A percentile compares a stretch with the other conserved stretches of the same genome.
These are phyloP conservation scores for Pichia heedii DNA, from an alignment of 805 yeast genomes.

Conservation along the genomic window DNA sequence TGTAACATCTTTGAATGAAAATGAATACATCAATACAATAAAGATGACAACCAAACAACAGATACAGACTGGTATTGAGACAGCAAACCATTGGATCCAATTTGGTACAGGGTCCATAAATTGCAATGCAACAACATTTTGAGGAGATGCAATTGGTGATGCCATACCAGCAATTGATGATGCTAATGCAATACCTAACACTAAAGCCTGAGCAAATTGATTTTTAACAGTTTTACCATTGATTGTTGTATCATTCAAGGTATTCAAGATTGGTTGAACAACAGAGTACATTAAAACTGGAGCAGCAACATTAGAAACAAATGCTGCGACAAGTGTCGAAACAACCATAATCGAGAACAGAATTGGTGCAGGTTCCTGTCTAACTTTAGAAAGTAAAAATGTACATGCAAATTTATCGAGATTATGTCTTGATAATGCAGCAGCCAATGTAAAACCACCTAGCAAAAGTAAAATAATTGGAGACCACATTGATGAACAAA, in stretches of 20 bases:
- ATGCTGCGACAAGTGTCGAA: slow-evolving; percentile 80
- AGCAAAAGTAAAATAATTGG: slow-evolving; percentile 81
- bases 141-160: slow-evolving; percentile 96
- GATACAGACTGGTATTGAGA: slow-evolving; percentile 72
- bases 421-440: slow-evolving; percentile 84
- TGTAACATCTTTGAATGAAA: slow-evolving; percentile 36
- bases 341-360: slow-evolving; percentile 77
- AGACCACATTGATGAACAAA: slow-evolving; percentile 88
- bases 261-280: slow-evolving; percentile 80
- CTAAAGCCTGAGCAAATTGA: slow-evolving; percentile 71
- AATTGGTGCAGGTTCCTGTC: slow-evolving; percentile 74
- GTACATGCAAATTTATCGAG: slow-evolving; percentile 83
- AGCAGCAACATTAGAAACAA: slow-evolving; percentile 96
- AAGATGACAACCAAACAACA: slow-evolving; percentile 61
- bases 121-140: slow-evolving; percentile 83
- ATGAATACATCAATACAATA: slow-evolving; percentile 58
- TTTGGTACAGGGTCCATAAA: slow-evolving; percentile 74
- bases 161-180: slow-evolving; percentile 96
- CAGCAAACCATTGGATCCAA: slow-evolving; percentile 92
- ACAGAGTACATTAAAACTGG: slow-evolving; percentile 90
- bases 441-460: slow-evolving; percentile 94
- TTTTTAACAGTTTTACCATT: slow-evolving; percentile 8
- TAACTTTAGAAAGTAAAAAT: slow-evolving; percentile 70
- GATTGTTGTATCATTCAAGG: slow-evolving; percentile 62
- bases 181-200: slow-evolving; percentile 87